phyloP scores from a whole-genome alignment of 2,329 filamentous ascomycete species.

The Trichophyton verrucosum region DNA sequence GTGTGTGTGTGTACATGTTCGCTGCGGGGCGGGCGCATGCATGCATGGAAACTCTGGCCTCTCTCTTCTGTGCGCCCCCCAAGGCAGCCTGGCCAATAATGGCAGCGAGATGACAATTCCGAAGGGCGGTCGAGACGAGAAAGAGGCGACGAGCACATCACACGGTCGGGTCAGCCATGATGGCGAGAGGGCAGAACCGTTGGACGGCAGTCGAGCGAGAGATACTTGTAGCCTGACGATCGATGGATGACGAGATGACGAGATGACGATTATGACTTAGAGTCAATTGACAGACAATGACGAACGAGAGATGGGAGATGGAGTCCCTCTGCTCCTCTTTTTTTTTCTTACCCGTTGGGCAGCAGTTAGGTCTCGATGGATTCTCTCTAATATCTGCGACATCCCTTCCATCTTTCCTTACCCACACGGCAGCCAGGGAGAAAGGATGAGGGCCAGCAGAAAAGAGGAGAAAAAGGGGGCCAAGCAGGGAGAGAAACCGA shows the following conservation, averaged over 20 bases:
- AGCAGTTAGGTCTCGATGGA: not conserved
- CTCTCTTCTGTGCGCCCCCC: not conserved
- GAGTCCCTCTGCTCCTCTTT: too few species aligned
- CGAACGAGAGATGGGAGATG: too few species aligned
- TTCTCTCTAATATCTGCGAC: too few species aligned
- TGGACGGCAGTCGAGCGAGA: not conserved
- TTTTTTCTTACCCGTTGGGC: not conserved
- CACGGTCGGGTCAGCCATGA: not conserved
- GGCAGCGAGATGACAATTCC: not conserved
- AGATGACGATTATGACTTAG: not conserved
- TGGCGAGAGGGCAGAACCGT: not conserved
- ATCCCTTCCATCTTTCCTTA: too few species aligned
- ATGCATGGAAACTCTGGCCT: not conserved
- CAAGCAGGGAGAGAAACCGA: too few species aligned
- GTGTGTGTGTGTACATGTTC: not conserved
- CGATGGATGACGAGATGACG: too few species aligned
- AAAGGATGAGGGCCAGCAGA: too few species aligned
- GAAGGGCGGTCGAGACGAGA: not conserved
- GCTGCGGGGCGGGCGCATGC: constrained; percentile 2
- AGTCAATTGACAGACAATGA: not conserved
- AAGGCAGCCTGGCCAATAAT: not conserved
- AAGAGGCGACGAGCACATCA: not conserved
- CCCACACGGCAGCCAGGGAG: too few species aligned
- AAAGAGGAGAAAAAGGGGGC: too few species aligned
- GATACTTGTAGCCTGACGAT: too few species aligned